These are phyloP conservation scores for Pleurotus platypus DNA, from an alignment of 768 basidiomycete species.

Conservation along the genomic window DNA sequence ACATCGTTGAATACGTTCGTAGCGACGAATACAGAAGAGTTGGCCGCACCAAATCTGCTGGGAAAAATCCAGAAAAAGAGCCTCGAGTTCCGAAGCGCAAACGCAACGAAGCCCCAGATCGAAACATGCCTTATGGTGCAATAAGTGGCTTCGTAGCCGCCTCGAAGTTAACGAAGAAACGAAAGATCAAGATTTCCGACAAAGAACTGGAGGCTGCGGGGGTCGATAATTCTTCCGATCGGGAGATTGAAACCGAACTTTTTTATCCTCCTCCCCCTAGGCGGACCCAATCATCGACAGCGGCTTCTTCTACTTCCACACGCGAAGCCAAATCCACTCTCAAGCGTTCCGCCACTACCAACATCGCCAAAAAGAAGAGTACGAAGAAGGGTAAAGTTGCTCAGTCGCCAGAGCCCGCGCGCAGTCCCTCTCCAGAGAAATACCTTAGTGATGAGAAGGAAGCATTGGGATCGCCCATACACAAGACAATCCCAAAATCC, in stretches of 20 bases:
- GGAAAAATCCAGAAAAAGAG: constrained; percentile 25
- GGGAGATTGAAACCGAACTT: constrained; percentile 57
- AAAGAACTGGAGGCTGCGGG: constrained; percentile 50
- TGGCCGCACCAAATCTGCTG: constrained; percentile 29
- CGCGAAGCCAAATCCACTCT: constrained; percentile 32
- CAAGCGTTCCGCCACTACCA: constrained; percentile 41
- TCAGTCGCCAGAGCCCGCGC: neutral
- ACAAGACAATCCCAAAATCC: neutral
- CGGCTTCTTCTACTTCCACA: constrained; percentile 16
- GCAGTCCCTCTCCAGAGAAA: neutral
- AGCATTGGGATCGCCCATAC: too few species aligned
- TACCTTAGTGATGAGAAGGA: neutral
- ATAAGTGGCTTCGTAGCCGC: constrained; percentile 70
- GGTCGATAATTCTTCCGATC: constrained; percentile 66
- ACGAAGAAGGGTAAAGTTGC: constrained; percentile 9
- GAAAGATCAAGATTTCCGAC: constrained; percentile 33
- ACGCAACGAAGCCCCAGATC: constrained; percentile 58
- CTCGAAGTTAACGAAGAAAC: constrained; percentile 46
- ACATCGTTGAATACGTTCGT: constrained; percentile 70
- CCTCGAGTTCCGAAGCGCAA: constrained; percentile 57
- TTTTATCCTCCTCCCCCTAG: constrained; percentile 38
- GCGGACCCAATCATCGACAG: constrained; percentile 47
- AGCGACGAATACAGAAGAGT: constrained; percentile 24
- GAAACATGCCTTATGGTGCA: constrained; percentile 77
- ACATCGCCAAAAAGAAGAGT: constrained; percentile 26